Percentiles rank a stretch among this genome's conserved stretches.
Evolutionary conservation across 352 stramenopile genomes (phyloP).

Genomic region (Phytopythium boreale): DNA sequence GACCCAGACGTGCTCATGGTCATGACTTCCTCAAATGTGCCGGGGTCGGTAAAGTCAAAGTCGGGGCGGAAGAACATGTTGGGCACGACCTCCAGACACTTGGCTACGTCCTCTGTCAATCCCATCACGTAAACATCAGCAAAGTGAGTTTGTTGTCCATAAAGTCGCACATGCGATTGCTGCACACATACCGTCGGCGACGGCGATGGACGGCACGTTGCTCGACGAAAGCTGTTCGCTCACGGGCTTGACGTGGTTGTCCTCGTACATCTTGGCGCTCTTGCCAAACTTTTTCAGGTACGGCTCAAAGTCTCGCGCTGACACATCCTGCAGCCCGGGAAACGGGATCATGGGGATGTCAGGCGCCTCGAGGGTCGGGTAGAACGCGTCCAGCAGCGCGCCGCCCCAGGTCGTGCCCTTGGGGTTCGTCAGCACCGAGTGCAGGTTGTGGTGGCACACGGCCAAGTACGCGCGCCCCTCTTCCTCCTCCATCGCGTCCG

Average conservation of each 20-base stretch:
- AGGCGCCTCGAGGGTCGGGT: slow-evolving; percentile 52
- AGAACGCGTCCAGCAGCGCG: slow-evolving; percentile 70
- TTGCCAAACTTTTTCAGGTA: slow-evolving; percentile 75
- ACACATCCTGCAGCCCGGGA: slow-evolving; percentile 56
- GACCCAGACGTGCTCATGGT: slow-evolving; percentile 49
- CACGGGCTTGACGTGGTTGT: slow-evolving; percentile 74
- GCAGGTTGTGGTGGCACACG: slow-evolving; percentile 78
- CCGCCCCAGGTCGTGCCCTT: slow-evolving; percentile 71
- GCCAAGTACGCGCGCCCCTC: slow-evolving; percentile 65
- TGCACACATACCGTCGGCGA: slow-evolving; percentile 55
- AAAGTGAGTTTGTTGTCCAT: too few relatives aligned
- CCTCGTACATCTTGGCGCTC: slow-evolving; percentile 59
- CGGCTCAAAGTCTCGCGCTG: slow-evolving; percentile 67
- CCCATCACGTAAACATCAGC: neutral
- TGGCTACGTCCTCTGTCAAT: slow-evolving; percentile 69
- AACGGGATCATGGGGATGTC: slow-evolving; percentile 71
- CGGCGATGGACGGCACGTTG: slow-evolving; percentile 75
- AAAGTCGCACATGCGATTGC: neutral
- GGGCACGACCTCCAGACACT: slow-evolving; percentile 71
- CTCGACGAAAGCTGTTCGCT: slow-evolving; percentile 82
- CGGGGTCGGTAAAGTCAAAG: slow-evolving; percentile 75
- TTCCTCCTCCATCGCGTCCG: slow-evolving; percentile 39
- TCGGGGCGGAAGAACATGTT: slow-evolving; percentile 78
- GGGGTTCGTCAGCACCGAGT: slow-evolving; percentile 83
- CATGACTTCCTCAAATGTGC: slow-evolving; percentile 81